Conservation (phyloP, 2,329 filamentous ascomycete genomes). For the Epichloe baconii region DNA sequence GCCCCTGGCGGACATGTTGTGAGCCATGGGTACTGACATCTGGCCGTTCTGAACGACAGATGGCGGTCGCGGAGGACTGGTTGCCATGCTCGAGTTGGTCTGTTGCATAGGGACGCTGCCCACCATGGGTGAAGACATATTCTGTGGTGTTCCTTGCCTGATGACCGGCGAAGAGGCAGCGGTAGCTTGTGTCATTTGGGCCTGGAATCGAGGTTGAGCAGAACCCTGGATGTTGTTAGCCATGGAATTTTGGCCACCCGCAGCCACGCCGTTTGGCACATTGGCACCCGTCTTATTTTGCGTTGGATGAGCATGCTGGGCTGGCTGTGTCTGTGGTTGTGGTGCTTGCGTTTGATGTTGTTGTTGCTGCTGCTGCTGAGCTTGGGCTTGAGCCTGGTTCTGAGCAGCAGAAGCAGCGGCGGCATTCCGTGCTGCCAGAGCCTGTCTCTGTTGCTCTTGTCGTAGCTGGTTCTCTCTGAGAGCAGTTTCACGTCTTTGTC, state of each 20-base stretch:
- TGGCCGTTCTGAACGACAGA: constrained; percentile 50
- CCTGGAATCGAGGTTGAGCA: constrained; percentile 34
- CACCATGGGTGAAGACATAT: constrained; percentile 54
- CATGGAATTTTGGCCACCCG: constrained; percentile 20
- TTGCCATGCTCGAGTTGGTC: constrained; percentile 54
- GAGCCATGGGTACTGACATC: constrained; percentile 46
- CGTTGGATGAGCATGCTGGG: constrained; percentile 22
- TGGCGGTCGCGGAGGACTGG: constrained; percentile 51
- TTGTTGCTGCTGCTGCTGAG: constrained; percentile 3
- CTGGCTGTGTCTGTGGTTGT: constrained; percentile 11
- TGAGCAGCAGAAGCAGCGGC: constrained; percentile 14
- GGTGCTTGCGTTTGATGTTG: not conserved
- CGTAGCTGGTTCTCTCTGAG: constrained; percentile 23
- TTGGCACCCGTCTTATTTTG: constrained; percentile 25
- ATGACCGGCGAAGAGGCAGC: constrained; percentile 55
- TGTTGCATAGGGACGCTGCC: constrained; percentile 49
- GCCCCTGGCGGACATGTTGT: constrained; percentile 49
- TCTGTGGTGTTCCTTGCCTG: constrained; percentile 50
- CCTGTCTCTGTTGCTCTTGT: constrained; percentile 24
- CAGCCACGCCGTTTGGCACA: constrained; percentile 25
- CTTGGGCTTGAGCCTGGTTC: constrained; percentile 12
- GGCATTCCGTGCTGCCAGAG: constrained; percentile 16
- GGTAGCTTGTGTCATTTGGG: constrained; percentile 43
- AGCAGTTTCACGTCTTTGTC: constrained; percentile 23
- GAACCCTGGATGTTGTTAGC: constrained; percentile 26